Base-by-base conservation (phyloP, 2,329 filamentous ascomycete genomes). In the Talaromyces sp. region DNA sequence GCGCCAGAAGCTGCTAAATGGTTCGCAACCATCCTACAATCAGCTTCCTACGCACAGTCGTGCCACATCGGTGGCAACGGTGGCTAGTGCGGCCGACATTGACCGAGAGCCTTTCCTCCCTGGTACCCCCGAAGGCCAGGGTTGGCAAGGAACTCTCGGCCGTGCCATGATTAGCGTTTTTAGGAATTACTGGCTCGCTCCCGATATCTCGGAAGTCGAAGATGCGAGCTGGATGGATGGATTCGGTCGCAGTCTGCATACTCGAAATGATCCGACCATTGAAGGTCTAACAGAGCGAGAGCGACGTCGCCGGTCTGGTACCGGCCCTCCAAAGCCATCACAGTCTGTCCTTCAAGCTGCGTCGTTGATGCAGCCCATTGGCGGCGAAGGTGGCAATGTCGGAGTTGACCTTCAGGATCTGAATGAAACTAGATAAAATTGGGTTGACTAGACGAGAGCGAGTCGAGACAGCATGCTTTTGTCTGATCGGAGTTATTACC, bases 91-190 rank as follows among this genome's bases (percentile, higher is more conserved):
- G 7, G 72, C 80, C 3, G 78, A 78, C 4, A 74, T 80, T 41
- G 81, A 80, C 39, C 85, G 87, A 67, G 87, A 92, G 79, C 82
- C 92, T 0, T 97, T 97, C 77, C 85, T 86, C 0, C 78, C 81
- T 37, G 87, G 86, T 60, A 85, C 87, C 52, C 87, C 89, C n/a
- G 88, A 91, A 64, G 92, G 92, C 11, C 84, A 90, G 67, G 93
- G 93, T 19, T 93, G 90, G 86, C 85, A 85, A 75, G 93, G 93
- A 39, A 88, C 87, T 71, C 73, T 96, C 11, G 93, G 93, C n/a
- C 85, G 93, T 60, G 74, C 85, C 37, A 91, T 97, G 90, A 83
- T 96, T 33, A 84, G 84, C 10, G 82, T 92, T 27, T 90, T 90
- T 45, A 86, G 85, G 69, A 84, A 83, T 65, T 97, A 96, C 80